These are phyloP conservation scores for Vitis hybrid DNA, from an alignment of 177 flowering plant genomes.

Conservation along the genomic window DNA sequence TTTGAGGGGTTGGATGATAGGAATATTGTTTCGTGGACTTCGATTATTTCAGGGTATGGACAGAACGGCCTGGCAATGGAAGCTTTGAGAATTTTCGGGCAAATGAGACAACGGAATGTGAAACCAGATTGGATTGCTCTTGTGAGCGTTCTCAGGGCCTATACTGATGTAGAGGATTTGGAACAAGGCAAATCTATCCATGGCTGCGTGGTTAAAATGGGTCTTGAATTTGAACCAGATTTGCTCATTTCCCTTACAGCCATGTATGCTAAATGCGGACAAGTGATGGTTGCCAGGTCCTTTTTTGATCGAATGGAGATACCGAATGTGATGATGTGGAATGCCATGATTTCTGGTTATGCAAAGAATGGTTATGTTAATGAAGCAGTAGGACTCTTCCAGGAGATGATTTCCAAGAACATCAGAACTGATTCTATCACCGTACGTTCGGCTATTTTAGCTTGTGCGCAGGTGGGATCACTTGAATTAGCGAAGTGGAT, in stretches of 20 bases:
- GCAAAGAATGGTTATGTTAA: conserved; percentile 44
- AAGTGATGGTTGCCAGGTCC: conserved; percentile 32
- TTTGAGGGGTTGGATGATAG: conserved; percentile 40
- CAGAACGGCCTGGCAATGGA: conserved; percentile 57
- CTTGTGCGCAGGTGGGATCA: conserved; percentile 43
- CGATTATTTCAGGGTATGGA: conserved; percentile 51
- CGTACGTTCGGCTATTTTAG: conserved; percentile 29
- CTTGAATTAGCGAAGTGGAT: conserved; percentile 36
- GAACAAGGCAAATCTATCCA: conserved; percentile 46
- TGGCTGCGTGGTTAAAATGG: conserved; percentile 44
- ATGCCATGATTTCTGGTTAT: conserved; percentile 57
- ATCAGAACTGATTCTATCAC: conserved; percentile 33
- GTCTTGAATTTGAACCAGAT: conserved; percentile 53
- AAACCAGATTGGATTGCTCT: conserved; percentile 55
- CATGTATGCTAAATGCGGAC: conserved; percentile 58
- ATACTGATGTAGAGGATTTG: conserved; percentile 43
- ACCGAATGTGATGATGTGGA: conserved; percentile 41
- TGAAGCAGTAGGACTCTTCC: conserved; percentile 42
- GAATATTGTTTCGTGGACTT: conserved; percentile 56
- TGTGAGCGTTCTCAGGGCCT: conserved; percentile 51
- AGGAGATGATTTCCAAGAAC: conserved; percentile 27
- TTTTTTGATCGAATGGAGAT: conserved; percentile 32
- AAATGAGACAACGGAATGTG: conserved; percentile 39
- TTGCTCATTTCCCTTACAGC: conserved; percentile 50
- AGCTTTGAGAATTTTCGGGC: conserved; percentile 42